These are phyloP conservation scores for Boletus barrowsii DNA, from an alignment of 768 basidiomycete species.

Conservation along the genomic window DNA sequence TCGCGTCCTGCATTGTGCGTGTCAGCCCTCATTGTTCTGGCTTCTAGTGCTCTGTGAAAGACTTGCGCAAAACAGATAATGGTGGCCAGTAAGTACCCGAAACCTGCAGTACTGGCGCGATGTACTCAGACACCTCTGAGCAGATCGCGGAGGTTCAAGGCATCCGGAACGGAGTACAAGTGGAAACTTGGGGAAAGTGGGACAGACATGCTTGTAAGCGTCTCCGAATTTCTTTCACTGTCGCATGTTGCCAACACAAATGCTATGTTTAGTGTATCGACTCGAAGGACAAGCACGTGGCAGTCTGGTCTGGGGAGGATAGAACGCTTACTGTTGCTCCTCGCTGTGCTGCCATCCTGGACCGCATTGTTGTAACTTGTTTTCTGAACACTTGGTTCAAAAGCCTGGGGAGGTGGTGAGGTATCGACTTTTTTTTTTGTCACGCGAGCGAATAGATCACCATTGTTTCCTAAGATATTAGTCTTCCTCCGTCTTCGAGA, in stretches of 20 bases:
- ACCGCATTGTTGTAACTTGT: conserved; percentile 52
- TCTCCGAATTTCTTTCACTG: background rate
- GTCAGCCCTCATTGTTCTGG: background rate
- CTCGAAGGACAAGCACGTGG: conserved; percentile 45
- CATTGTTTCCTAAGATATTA: background rate
- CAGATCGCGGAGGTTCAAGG: conserved; percentile 57
- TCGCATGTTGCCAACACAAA: background rate
- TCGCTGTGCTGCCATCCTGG: conserved; percentile 40
- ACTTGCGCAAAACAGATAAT: conserved; percentile 50
- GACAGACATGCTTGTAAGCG: conserved; percentile 44
- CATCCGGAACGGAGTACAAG: conserved; percentile 48
- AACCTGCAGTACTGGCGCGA: background rate
- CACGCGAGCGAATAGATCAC: background rate
- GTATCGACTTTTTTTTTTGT: background rate
- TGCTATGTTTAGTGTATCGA: conserved; percentile 46
- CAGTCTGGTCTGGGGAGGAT: conserved; percentile 42
- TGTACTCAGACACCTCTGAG: conserved; percentile 1
- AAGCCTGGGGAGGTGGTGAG: conserved; percentile 42
- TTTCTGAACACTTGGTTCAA: conserved; percentile 52
- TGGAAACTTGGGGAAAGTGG: conserved; percentile 50
- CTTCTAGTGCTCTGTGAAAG: conserved; percentile 39
- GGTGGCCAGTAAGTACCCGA: conserved; percentile 43
- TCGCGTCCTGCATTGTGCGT: background rate
- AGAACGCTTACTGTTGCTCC: conserved; percentile 40
- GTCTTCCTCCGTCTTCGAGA: background rate